Evolutionary conservation across 805 yeast species (phyloP), one percentile per base, ranked within the genome.

Genomic region (Pichia phayaonensis): DNA sequence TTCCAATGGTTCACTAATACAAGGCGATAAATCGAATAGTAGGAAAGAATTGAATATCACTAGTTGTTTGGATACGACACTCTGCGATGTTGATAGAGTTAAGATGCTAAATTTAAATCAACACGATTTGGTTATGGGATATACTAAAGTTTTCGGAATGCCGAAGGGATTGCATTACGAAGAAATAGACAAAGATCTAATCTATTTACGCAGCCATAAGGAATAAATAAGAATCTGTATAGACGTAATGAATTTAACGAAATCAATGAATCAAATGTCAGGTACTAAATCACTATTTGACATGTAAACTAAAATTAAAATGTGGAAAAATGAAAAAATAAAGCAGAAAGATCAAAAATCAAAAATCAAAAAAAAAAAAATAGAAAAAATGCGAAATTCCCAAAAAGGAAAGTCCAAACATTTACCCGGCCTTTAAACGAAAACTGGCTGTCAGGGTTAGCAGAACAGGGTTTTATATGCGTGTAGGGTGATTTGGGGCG

Each of bases 111-210:
- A 46, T 23, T 41, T 54, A 18, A 45, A 52, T 34, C 26, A 29
- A 13, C 45, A 45, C 21, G 56, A 54, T 13, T 53, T 54, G 16
- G 24, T 52, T 3, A 27, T 29, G 6, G 41, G 40, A 15, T 55
- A 48, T 26, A 56, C 59, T 0, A 53, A 47, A 39, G 46, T 50
- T n/a, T 56, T 55, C 16, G 47, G 49, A 16, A 49, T 49, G 40
- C 59, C 59, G 1, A 45, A 47, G 8, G 59, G 59, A 8, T 44
- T 56, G 13, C 34, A 38, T 15, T 34, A 27, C 13, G 51, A 50
- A 2, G 59, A 56, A 24, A 52, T 56, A 15, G 53, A 51, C 7
- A 18, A 34, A 4, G 59, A 52, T 36, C 20, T 55, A 16, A 15
- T 22, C 15, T 21, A 10, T 18, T 6, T 55, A 41, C 45, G 51